phyloP scores from a whole-genome alignment of 2,329 filamentous ascomycete species.

The Scedosporium boydii region DNA sequence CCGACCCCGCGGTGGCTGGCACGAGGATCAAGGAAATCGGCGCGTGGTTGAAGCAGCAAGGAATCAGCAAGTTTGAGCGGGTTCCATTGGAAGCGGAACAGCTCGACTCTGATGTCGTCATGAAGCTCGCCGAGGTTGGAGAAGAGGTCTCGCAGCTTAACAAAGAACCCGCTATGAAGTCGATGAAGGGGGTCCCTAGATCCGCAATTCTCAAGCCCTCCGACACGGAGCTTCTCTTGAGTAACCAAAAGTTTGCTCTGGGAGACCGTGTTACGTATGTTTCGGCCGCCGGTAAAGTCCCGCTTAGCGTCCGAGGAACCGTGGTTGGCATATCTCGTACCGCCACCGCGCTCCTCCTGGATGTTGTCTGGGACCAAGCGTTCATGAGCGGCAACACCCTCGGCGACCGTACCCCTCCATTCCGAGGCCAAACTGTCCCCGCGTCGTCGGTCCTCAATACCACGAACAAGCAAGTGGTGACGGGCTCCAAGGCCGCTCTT shows the following conservation, averaged over 20 bases:
- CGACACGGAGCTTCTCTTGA: constrained; percentile 87
- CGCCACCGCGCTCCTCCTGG: constrained; percentile 69
- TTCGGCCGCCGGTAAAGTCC: constrained; percentile 86
- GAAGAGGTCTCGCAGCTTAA: neutral
- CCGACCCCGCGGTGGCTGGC: constrained; percentile 59
- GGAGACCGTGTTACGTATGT: constrained; percentile 92
- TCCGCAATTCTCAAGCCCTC: constrained; percentile 84
- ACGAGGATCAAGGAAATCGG: constrained; percentile 86
- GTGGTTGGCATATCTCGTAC: constrained; percentile 93
- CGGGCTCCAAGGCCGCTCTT: constrained; percentile 48
- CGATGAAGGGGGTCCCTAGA: constrained; percentile 72
- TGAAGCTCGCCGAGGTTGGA: constrained; percentile 66
- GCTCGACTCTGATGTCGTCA: constrained; percentile 83
- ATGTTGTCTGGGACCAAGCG: constrained; percentile 85
- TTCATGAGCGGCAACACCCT: constrained; percentile 97
- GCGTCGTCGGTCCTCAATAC: constrained; percentile 84
- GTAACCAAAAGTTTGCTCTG: constrained; percentile 71
- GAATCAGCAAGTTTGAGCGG: constrained; percentile 84
- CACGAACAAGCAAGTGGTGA: constrained; percentile 70
- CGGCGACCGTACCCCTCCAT: constrained; percentile 80
- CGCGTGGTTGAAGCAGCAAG: constrained; percentile 83
- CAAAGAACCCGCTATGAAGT: constrained; percentile 51
- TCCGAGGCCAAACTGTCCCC: constrained; percentile 87
- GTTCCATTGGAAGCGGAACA: constrained; percentile 97
- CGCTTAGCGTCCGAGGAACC: constrained; percentile 83